Evolutionary conservation across 2,329 filamentous ascomycete species (phyloP).

Genomic region (Pseudogymnoascus sp.): DNA sequence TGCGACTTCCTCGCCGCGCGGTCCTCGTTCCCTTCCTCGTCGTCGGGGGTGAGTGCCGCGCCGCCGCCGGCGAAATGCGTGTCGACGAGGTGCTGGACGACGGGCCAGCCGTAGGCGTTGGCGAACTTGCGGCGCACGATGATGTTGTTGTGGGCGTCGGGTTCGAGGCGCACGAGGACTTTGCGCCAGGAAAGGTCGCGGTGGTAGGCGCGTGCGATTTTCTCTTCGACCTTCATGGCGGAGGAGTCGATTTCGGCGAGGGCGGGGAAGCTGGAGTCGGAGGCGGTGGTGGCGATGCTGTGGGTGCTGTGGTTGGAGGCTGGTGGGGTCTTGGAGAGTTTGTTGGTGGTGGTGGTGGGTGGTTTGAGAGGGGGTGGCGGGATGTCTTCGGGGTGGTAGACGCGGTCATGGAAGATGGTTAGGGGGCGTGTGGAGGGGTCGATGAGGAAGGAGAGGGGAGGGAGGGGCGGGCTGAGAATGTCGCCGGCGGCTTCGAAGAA

Average conservation of each 20-base stretch:
- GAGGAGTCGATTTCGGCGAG: too few relatives aligned
- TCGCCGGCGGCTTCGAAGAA: constrained; percentile 95
- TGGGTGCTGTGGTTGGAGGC: too few relatives aligned
- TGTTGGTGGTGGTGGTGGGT: not conserved
- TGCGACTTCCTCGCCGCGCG: constrained; percentile 47
- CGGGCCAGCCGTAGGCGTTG: constrained; percentile 96
- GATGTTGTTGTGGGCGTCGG: constrained; percentile 97
- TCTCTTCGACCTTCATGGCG: too few relatives aligned
- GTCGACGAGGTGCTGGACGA: constrained; percentile 88
- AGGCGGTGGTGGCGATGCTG: too few relatives aligned
- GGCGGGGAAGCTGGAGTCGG: too few relatives aligned
- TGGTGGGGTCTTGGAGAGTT: too few relatives aligned
- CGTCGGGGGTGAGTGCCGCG: constrained; percentile 55
- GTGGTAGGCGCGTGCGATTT: constrained; percentile 94
- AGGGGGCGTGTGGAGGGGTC: constrained; percentile 74
- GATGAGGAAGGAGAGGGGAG: constrained; percentile 70
- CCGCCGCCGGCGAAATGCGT: constrained; percentile 81
- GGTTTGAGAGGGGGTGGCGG: constrained; percentile 56
- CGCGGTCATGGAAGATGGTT: constrained; percentile 92
- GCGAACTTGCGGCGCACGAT: constrained; percentile 93
- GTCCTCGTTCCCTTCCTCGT: constrained; percentile 58
- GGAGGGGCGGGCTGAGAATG: constrained; percentile 80
- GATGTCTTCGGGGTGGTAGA: constrained; percentile 91
- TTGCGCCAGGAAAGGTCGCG: constrained; percentile 90
- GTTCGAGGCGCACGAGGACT: constrained; percentile 88